Conservation (phyloP, 148 eudicot species). For the Rhododendron vialii region DNA sequence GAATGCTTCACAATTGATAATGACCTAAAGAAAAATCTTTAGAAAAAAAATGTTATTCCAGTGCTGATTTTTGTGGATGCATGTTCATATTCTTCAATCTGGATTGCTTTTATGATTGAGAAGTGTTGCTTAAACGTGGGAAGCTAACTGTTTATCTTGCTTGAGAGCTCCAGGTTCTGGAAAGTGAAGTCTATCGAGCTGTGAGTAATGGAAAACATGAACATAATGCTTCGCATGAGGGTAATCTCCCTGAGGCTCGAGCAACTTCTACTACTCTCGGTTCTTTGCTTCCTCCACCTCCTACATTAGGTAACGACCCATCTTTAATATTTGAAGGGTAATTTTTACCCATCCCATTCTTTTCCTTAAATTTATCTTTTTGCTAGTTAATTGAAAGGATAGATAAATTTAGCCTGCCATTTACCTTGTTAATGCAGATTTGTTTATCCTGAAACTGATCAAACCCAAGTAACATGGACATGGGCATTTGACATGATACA, state of each 20-base stretch:
- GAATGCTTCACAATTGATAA: no score
- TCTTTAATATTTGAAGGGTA: neutral
- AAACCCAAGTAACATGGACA: neutral
- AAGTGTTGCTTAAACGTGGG: neutral
- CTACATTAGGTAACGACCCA: slow-evolving; percentile 28
- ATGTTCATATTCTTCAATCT: neutral
- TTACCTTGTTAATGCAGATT: neutral
- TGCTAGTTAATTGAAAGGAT: neutral
- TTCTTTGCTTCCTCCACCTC: slow-evolving; percentile 45
- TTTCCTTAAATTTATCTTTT: neutral
- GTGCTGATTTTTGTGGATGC: neutral
- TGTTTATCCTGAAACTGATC: neutral
- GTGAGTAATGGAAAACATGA: slow-evolving; percentile 20
- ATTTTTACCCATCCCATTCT: neutral
- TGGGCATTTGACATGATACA: neutral
- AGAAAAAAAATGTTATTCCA: neutral
- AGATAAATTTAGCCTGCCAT: neutral
- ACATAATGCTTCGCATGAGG: slow-evolving; percentile 5
- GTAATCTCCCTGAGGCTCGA: slow-evolving; percentile 19
- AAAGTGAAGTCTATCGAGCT: slow-evolving; percentile 21
- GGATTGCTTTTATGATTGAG: neutral
- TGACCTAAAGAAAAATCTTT: neutral
- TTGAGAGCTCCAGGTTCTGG: slow-evolving; percentile 27
- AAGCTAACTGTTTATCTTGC: neutral
- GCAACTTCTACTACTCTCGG: slow-evolving; percentile 15